Conservation (phyloP, 1,284 basidiomycete species). For the Puccinia polysora region DNA sequence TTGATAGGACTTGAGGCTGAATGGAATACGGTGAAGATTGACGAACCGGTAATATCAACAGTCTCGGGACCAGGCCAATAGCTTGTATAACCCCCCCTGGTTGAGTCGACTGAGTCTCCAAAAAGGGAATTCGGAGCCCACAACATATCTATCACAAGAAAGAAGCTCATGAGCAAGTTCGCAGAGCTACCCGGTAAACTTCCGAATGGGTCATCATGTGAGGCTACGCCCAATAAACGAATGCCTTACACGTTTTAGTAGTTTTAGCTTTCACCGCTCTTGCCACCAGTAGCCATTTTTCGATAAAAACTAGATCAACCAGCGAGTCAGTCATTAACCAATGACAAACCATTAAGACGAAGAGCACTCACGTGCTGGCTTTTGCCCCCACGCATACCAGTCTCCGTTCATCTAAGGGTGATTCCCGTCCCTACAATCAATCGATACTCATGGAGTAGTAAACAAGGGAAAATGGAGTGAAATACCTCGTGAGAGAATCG, state of each 20-base stretch:
- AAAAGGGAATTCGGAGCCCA: constrained; percentile 12
- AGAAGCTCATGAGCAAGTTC: background rate
- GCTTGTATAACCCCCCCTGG: background rate
- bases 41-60: constrained; percentile 1
- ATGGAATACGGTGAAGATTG: background rate
- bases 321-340: too few species aligned
- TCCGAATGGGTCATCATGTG: background rate
- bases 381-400: constrained; percentile 12
- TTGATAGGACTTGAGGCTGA: background rate
- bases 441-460: background rate
- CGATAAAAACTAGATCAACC: background rate
- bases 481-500: constrained; percentile 2
- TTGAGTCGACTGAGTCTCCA: background rate
- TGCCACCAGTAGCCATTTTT: constrained; percentile 14
- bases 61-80: constrained; percentile 7
- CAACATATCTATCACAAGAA: background rate
- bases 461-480: background rate
- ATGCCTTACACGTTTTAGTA: background rate
- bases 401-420: constrained; percentile 17
- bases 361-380: background rate
- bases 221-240: background rate
- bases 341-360: too few species aligned
- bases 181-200: background rate
- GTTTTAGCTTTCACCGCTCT: constrained; percentile 4
- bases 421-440: background rate